Evolutionary conservation across 129 eudicot genomes (phyloP), one percentile per base, ranked within the genome.

Genomic region (Flaveria robusta): DNA sequence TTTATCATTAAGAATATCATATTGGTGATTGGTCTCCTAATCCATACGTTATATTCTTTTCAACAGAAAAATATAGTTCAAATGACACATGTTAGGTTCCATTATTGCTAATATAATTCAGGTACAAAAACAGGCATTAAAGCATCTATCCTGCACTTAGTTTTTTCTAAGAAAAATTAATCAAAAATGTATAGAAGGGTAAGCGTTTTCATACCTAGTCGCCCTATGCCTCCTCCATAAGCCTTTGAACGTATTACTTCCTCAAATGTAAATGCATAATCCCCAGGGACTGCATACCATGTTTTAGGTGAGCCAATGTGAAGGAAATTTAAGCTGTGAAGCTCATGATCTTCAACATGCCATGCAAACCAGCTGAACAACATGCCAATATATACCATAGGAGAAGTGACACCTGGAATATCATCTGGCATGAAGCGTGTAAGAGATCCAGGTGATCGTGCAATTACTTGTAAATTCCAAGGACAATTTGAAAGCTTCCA

Each of bases 331-430:
- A 94, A 84, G 75, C 99, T 94, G 77, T 94, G 99, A 81, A 94
- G 99, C 82, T 94, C 99, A 27, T 94, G 99, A 85, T 94, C 99
- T 86, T 94, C 99, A 75, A 94, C 97, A 83, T 94, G 99, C 99
- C 99, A 94, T 34, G 99, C 99, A 91, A 94, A 94, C 99, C 99
- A 94, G 77, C 99, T 94, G 83, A 88, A 94, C 74, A 94, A 45
- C 99, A 94, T 94, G 78, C 99, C 99, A 72, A 94, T 77, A 74
- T 94, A 94, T 22, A 94, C 90, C 99, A 94, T 94, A 6, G 99
- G 99, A 23, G 99, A 94, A 19, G 99, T 94, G 73, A 94, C 99
- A 77, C 99, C 99, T 39, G 99, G 99, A 42, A 94, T 94, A 83
- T 94, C 92, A 87, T 94, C 99, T 39, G 93, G 96, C 97, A 94